These are phyloP conservation scores for Goffeauzyma gilvescens DNA, from an alignment of 768 basidiomycete genomes.

Conservation along the genomic window DNA sequence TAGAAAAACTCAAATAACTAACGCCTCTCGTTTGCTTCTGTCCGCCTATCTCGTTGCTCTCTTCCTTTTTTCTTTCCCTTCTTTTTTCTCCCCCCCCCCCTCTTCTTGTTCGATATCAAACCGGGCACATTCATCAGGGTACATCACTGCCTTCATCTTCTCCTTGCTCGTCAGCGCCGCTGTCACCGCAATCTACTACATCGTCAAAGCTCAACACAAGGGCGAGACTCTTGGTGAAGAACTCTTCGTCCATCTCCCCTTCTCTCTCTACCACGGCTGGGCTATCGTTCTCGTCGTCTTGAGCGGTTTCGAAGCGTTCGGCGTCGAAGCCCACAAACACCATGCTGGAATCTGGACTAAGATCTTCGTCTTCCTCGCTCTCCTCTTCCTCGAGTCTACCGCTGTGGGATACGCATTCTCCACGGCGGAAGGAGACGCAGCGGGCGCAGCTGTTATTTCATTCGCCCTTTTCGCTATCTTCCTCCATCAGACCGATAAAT, in stretches of 20 bases:
- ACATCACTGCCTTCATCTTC: conserved; percentile 56
- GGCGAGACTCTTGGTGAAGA: conserved; percentile 53
- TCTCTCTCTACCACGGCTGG: conserved; percentile 77
- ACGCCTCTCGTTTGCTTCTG: no score
- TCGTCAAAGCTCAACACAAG: conserved; percentile 68
- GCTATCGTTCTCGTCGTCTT: conserved; percentile 32
- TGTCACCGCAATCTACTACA: conserved; percentile 77
- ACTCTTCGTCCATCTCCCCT: conserved; percentile 81
- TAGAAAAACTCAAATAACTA: no score
- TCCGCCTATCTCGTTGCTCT: no score
- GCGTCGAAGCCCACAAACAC: conserved; percentile 48
- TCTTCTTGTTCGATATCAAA: background rate
- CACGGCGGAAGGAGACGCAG: conserved; percentile 71
- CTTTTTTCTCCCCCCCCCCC: background rate
- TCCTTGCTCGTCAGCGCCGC: conserved; percentile 67
- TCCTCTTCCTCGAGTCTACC: conserved; percentile 82
- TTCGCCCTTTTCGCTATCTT: conserved; percentile 71
- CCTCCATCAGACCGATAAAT: conserved; percentile 39
- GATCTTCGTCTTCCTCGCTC: conserved; percentile 78
- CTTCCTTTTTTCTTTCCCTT: conserved; percentile 37
- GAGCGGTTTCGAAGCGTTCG: conserved; percentile 35
- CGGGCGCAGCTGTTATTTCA: conserved; percentile 49
- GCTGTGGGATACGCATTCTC: conserved; percentile 90
- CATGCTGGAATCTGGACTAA: conserved; percentile 74
- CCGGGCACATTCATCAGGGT: conserved; percentile 7